A percentile compares a stretch with the other conserved stretches of the same genome.
phyloP scores from a whole-genome alignment of 768 basidiomycete species.

The Leccinum subtestaceum region DNA sequence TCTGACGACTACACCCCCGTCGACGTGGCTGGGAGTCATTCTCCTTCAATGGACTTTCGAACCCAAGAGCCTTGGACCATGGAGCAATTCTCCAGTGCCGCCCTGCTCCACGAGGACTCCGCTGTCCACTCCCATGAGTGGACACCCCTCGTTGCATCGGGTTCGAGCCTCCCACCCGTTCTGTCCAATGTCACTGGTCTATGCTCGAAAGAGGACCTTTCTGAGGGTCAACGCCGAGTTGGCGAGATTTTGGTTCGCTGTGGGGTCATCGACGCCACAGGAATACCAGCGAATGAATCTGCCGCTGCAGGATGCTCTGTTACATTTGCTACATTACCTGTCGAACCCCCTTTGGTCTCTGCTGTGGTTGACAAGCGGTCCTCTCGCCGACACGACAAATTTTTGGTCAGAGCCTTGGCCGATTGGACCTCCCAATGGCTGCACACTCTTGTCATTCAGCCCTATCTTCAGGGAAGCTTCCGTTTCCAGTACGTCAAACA shows the following conservation, averaged over 20 bases:
- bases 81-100: not conserved
- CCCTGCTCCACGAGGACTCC: not conserved
- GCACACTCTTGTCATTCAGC: conserved; percentile 22
- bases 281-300: not conserved
- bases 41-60: conserved; percentile 6
- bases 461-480: conserved; percentile 15
- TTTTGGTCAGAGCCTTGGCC: conserved; percentile 15
- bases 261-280: conserved; percentile 15
- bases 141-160: conserved; percentile 5
- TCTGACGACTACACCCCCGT: not conserved
- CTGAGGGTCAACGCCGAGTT: conserved; percentile 17
- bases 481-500: conserved; percentile 22
- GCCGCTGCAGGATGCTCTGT: not conserved
- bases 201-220: conserved; percentile 6
- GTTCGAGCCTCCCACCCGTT: not conserved
- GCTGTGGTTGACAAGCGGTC: not conserved
- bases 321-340: not conserved
- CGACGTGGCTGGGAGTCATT: conserved; percentile 1
- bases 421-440: conserved; percentile 29
- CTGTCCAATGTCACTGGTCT: not conserved
- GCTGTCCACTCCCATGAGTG: not conserved
- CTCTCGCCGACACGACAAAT: conserved; percentile 2
- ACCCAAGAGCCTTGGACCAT: not conserved
- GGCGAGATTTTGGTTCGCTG: conserved; percentile 21
- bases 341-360: not conserved